Base-by-base conservation (phyloP, 169 alveolate genomes). In the Eimeria mitis region DNA sequence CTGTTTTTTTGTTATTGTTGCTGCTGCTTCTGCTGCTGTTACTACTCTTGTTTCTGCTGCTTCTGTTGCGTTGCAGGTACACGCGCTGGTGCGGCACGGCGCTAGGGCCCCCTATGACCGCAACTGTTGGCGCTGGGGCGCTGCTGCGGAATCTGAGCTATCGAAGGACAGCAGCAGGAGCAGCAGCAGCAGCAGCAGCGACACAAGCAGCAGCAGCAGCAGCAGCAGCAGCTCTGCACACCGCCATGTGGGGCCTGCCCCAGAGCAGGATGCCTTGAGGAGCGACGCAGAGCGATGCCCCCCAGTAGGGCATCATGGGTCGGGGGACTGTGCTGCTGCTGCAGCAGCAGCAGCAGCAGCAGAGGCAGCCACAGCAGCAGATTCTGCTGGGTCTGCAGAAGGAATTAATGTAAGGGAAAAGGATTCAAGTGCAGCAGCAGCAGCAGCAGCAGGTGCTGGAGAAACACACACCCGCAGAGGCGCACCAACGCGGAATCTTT, bases 301-400 rank as follows among this genome's bases (percentile, higher is more conserved):
- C 54, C 90, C 90, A 68, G 61, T 34, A 25, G 90, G 90, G 31
- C 90, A 54, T 23, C 75, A 49, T 28, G 13, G 90, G 31, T 54
- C 54, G 21, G 90, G 68, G 21, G 90, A 83, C 90, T 83, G 90
- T 28, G 54, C 70, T 13, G 73, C 75, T 0, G 88, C 88, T 11
- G 75, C 90, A 83, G 59, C 90, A 83, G 76, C 90, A 83, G 68
- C n/a, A n/a, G n/a, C n/a, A n/a, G n/a, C n/a, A n/a, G n/a, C n/a
- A n/a, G n/a, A n/a, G n/a, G n/a, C n/a, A n/a, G n/a, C n/a, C n/a
- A n/a, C n/a, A n/a, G n/a, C n/a, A n/a, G n/a, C n/a, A n/a, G n/a
- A 23, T 0, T 14, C 54, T 31, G 49, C 8, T 0, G 90, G 42
- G 8, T 14, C 90, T n/a, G 54, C 76, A n/a, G 56, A 37, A 73